These are phyloP conservation scores for Xerocomellus dryophilus DNA, from an alignment of 768 basidiomycete species.

Conservation along the genomic window DNA sequence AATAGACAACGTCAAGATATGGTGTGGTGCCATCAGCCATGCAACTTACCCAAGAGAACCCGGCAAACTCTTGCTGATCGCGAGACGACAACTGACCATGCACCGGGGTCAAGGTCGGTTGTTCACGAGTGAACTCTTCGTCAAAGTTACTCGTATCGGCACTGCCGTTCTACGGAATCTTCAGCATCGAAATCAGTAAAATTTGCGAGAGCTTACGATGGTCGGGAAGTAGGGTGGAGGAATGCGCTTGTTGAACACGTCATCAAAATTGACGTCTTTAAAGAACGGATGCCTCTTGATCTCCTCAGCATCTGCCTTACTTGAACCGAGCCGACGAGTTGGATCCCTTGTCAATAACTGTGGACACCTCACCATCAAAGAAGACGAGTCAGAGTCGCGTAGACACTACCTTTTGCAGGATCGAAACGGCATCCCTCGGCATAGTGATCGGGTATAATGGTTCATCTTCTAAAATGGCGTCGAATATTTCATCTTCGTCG, in stretches of 20 bases:
- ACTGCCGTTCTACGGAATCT: slow-evolving; percentile 60
- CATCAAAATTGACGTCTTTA: slow-evolving; percentile 96
- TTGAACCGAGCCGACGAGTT: slow-evolving; percentile 82
- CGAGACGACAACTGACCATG: slow-evolving; percentile 87
- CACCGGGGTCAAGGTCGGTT: slow-evolving; percentile 96
- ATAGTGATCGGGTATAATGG: slow-evolving; percentile 98
- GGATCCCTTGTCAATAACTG: slow-evolving; percentile 94
- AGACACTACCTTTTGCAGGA: slow-evolving; percentile 78
- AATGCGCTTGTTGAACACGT: slow-evolving; percentile 95
- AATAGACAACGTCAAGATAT: not conserved
- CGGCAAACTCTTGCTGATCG: slow-evolving; percentile 94
- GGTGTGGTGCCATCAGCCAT: not conserved
- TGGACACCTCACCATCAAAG: slow-evolving; percentile 3
- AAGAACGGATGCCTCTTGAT: slow-evolving; percentile 99
- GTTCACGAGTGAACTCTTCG: slow-evolving; percentile 94
- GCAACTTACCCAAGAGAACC: slow-evolving; percentile 84
- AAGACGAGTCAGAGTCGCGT: not conserved
- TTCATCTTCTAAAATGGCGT: slow-evolving; percentile 97
- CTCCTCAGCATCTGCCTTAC: slow-evolving; percentile 90
- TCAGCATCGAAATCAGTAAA: slow-evolving; percentile 5
- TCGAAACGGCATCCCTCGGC: slow-evolving; percentile 95
- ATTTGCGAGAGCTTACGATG: slow-evolving; percentile 58
- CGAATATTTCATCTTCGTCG: slow-evolving; percentile 99
- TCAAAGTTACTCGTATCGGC: slow-evolving; percentile 94
- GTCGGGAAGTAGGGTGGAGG: slow-evolving; percentile 97